Percentiles rank a stretch among this genome's conserved stretches.
Conservation (phyloP, 2,329 filamentous ascomycete genomes). For the Setomelanomma holmii region DNA sequence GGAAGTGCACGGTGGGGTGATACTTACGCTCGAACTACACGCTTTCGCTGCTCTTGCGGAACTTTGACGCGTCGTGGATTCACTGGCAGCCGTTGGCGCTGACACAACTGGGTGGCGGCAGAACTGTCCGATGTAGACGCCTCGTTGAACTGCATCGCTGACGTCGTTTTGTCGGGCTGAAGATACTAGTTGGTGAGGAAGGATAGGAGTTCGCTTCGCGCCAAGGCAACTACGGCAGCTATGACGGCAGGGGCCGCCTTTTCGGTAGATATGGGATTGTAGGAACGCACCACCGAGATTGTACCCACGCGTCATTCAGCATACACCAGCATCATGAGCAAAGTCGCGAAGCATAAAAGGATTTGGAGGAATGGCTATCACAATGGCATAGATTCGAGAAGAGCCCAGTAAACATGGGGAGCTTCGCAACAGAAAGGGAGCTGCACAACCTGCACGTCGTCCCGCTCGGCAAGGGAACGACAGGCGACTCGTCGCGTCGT, state of each 20-base stretch:
- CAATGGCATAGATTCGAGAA: background rate
- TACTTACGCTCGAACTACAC: slow-evolving; percentile 31
- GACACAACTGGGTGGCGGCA: too few species aligned
- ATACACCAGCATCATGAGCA: background rate
- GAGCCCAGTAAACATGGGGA: background rate
- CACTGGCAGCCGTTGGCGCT: slow-evolving; percentile 25
- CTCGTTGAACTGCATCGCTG: slow-evolving; percentile 17
- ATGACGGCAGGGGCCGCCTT: slow-evolving; percentile 2
- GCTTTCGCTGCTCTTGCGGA: slow-evolving; percentile 28
- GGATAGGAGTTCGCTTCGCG: background rate
- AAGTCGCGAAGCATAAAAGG: background rate
- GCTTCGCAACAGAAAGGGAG: background rate
- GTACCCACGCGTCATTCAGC: background rate
- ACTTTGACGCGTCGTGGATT: slow-evolving; percentile 35
- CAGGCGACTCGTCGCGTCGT: slow-evolving; percentile 8
- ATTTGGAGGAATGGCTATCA: background rate
- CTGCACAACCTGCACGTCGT: background rate
- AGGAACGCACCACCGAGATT: too few species aligned
- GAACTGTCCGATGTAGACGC: slow-evolving; percentile 12
- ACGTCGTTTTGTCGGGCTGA: slow-evolving; percentile 5
- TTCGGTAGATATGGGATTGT: background rate
- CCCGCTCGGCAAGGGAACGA: background rate
- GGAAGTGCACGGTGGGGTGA: background rate
- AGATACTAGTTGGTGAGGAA: background rate
- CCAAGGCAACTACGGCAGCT: slow-evolving; percentile 1